Evolutionary conservation across 768 basidiomycete genomes (phyloP).

Genomic region (Suillus fuscotomentosus): DNA sequence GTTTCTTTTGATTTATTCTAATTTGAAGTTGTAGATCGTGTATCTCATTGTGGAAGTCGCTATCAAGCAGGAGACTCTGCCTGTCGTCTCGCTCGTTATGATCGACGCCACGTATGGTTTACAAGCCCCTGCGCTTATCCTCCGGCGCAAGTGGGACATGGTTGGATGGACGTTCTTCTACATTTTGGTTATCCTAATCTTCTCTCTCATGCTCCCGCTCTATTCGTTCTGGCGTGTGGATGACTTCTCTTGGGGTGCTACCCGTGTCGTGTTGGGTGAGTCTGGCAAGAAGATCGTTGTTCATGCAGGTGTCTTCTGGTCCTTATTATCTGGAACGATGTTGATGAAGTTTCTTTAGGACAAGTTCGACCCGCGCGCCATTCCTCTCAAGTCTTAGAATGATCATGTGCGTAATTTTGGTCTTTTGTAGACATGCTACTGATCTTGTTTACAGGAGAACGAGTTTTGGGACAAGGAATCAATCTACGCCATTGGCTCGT

Average conservation of each 20-base stretch:
- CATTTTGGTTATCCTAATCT: conserved; percentile 89
- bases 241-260: conserved; percentile 95
- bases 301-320: conserved; percentile 57
- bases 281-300: conserved; percentile 94
- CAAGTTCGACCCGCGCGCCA: conserved; percentile 90
- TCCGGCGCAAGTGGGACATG: conserved; percentile 98
- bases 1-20: conserved; percentile 18
- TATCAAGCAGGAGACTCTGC: conserved; percentile 64
- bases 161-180: conserved; percentile 98
- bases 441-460: conserved; percentile 59
- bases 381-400: conserved; percentile 95
- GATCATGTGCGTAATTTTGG: conserved; percentile 68
- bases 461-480: conserved; percentile 98
- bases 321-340: not conserved
- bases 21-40: conserved; percentile 55
- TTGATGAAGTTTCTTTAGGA: conserved; percentile 51
- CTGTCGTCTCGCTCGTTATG: conserved; percentile 84
- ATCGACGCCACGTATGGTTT: conserved; percentile 93
- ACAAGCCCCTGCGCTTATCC: conserved; percentile 87
- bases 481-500: conserved; percentile 92
- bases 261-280: conserved; percentile 91
- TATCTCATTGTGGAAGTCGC: conserved; percentile 85
- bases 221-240: conserved; percentile 99
- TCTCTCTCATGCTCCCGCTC: conserved; percentile 90
- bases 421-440: conserved; percentile 3